Conservation (phyloP, 2,329 filamentous ascomycete species). For the Dactylellina leptospora region DNA sequence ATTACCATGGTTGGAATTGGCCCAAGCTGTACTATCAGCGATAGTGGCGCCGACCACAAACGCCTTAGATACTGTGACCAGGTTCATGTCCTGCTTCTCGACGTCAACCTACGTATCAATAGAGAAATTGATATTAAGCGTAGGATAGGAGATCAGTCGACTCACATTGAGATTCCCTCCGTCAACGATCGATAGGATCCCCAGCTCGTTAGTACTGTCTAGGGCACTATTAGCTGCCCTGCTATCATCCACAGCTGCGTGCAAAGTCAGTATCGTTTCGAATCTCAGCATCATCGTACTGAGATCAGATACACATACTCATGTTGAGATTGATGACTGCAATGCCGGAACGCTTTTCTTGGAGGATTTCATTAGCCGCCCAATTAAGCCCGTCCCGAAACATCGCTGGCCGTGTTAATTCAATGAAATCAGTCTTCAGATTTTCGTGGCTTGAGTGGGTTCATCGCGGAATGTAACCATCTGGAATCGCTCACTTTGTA, state of each 20-base stretch:
- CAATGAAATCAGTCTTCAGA: neutral
- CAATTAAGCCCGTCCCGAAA: conserved; percentile 60
- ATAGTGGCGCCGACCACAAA: conserved; percentile 17
- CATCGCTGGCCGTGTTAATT: conserved; percentile 58
- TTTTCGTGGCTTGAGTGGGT: neutral
- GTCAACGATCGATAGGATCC: conserved; percentile 18
- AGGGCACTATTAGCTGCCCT: conserved; percentile 18
- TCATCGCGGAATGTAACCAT: no score
- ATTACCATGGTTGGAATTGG: conserved; percentile 24
- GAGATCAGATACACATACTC: conserved; percentile 5
- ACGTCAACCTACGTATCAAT: neutral
- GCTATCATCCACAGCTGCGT: conserved; percentile 1
- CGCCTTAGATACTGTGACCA: neutral
- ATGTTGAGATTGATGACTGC: conserved; percentile 30
- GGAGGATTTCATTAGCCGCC: conserved; percentile 63
- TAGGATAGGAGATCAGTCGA: neutral
- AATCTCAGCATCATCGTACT: neutral
- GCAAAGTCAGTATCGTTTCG: neutral
- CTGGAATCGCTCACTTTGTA: neutral
- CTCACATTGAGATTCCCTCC: conserved; percentile 22
- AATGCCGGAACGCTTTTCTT: conserved; percentile 56
- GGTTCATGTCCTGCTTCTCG: neutral
- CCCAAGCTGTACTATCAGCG: neutral
- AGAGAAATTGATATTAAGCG: neutral
- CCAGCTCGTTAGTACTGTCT: conserved; percentile 11